These are phyloP conservation scores for Microthlaspi erraticum DNA, from an alignment of 345 rosid genomes.

Conservation along the genomic window DNA sequence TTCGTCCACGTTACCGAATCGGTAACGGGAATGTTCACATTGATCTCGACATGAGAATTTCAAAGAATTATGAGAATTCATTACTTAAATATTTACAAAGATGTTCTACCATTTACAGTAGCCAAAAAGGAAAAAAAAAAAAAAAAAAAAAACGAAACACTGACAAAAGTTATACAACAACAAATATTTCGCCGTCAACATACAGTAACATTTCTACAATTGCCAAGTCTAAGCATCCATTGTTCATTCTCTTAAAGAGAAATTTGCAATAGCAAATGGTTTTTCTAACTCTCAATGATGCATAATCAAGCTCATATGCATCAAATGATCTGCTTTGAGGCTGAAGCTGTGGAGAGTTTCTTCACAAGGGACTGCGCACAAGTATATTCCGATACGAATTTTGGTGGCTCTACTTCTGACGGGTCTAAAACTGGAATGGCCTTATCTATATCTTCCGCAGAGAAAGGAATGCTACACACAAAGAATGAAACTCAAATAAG, in stretches of 20 bases:
- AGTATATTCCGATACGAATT: conserved; percentile 60
- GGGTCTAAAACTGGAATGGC: conserved; percentile 88
- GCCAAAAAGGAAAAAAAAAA: conserved; percentile 1
- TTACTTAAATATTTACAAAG: conserved; percentile 36
- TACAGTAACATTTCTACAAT: conserved; percentile 23
- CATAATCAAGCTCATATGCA: conserved; percentile 41
- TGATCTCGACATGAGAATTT: not conserved
- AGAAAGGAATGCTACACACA: conserved; percentile 87
- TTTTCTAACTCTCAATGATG: conserved; percentile 29
- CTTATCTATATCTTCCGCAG: conserved; percentile 91
- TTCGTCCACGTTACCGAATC: not conserved
- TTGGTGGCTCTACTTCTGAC: conserved; percentile 63
- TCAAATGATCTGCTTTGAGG: conserved; percentile 37
- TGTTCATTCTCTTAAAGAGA: conserved; percentile 33
- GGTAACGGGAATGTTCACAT: conserved; percentile 6
- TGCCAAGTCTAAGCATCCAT: conserved; percentile 30
- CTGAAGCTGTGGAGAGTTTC: conserved; percentile 28
- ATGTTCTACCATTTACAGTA: conserved; percentile 41
- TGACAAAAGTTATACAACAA: conserved; percentile 13
- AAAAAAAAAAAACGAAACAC: not conserved
- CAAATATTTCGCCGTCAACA: conserved; percentile 8
- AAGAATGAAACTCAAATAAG: conserved; percentile 8
- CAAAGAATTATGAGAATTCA: conserved; percentile 32
- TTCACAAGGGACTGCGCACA: conserved; percentile 69
- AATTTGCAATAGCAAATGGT: conserved; percentile 13